A percentile compares a stretch with the other conserved stretches of the same genome.
phyloP scores from a whole-genome alignment of 805 yeast species.

The Debaryomyces maramus region DNA sequence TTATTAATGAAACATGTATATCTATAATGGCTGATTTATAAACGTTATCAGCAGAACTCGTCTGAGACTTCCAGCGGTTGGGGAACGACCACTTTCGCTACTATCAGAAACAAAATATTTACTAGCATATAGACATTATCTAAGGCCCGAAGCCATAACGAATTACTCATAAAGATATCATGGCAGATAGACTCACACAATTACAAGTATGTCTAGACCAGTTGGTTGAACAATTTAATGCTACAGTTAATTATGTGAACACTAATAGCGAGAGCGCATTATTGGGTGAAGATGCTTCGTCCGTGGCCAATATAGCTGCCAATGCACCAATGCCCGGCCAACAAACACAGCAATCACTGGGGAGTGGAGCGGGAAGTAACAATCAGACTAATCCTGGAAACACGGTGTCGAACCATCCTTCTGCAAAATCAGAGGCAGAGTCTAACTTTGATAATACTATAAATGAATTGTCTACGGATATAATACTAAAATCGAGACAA shows the following conservation, averaged over 20 bases:
- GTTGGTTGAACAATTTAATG: constrained; percentile 75
- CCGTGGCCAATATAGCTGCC: constrained; percentile 63
- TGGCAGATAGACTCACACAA: constrained; percentile 90
- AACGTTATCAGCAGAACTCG: too few relatives aligned
- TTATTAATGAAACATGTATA: not conserved
- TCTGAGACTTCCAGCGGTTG: too few relatives aligned
- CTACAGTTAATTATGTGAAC: constrained; percentile 69
- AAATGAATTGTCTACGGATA: constrained; percentile 79
- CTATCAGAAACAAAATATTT: too few relatives aligned
- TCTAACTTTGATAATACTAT: constrained; percentile 46
- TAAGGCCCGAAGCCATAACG: too few relatives aligned
- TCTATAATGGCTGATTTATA: too few relatives aligned
- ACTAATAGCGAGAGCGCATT: constrained; percentile 36
- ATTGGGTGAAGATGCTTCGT: constrained; percentile 65
- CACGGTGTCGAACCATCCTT: constrained; percentile 16
- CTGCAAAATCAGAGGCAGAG: constrained; percentile 16
- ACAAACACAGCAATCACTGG: constrained; percentile 11
- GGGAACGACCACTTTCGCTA: too few relatives aligned
- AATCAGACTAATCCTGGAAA: constrained; percentile 16
- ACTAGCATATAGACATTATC: too few relatives aligned
- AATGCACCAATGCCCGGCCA: constrained; percentile 50
- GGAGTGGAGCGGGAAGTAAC: constrained; percentile 13
- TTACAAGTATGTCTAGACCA: constrained; percentile 86
- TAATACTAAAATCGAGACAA: constrained; percentile 83
- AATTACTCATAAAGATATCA: too few relatives aligned